Base-by-base conservation (phyloP, 495 filamentous ascomycete genomes). In the Penicillium argentinense region DNA sequence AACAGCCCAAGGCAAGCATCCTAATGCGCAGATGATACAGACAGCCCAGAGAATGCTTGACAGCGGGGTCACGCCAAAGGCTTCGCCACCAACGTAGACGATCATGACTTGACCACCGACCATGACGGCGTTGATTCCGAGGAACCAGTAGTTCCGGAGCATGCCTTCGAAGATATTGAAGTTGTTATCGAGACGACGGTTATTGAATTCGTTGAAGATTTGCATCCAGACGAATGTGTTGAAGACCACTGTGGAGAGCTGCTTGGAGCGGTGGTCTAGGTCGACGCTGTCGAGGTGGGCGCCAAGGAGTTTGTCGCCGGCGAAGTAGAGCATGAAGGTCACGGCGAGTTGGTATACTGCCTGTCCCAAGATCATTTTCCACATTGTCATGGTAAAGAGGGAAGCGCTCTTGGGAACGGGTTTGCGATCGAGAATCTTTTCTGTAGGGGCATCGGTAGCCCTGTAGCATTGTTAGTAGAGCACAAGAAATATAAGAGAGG, bases 221-320 rank as follows among this genome's bases (percentile, higher is more conserved):
- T 95, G 89, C 89, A 95, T 93, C 89, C 89, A 95, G 13, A 95
- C 89, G 41, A 95, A 95, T 3, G 88, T 88, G 71, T 96, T 96
- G 79, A 96, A 96, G 5, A 96, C 85, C 33, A 95, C 74, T 1
- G 87, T 89, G 32, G 78, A 67, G 37, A 91, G 71, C 52, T 86
- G 69, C 1, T 59, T 69, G 11, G 72, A 36, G 1, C 60, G 60
- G 8, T 45, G 39, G 3, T 8, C 44, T 1, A 59, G 58, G 25
- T 69, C 51, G 12, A 72, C 63, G 9, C 60, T 57, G 11, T 67
- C 60, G 11, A 82, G 78, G 18, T 60, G 50, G 32, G 75, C 73
- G 16, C 54, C 59, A 18, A 91, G 77, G 19, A 95, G 80, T 0
- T 69, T 48, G 17, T 67, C 53, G 3, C 83, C 83, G 9, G 77